Evolutionary conservation across 495 filamentous ascomycete species (phyloP), one percentile per base, ranked within the genome.

Genomic region (Podospora didyma): DNA sequence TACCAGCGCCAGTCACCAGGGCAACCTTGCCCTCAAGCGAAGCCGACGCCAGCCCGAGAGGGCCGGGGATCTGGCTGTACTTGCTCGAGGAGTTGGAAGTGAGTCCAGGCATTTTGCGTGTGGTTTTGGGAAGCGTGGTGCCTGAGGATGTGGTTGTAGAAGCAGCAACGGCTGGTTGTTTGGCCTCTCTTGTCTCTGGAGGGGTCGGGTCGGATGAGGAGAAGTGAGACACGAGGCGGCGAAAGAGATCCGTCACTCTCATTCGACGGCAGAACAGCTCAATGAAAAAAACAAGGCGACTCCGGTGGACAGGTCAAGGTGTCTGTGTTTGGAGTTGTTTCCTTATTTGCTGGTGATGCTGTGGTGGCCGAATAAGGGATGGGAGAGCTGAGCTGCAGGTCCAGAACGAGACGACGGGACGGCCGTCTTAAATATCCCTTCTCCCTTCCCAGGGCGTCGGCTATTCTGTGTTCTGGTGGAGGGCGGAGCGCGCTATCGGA

Each of bases 11-110:
- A 2, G 75, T 79, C 1, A 79, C 75, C 3, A 79, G 68, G 19
- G 75, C 78, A 26, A 80, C 76, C 69, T 81, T 81, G 58, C 77
- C 78, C 46, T 70, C 69, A 9, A 81, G 69, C 26, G 76, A 77
- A 31, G 78, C 76, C 44, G 73, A 71, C 6, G 68, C 74, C 51
- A 78, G 59, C 23, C 78, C 78, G 16, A 81, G 67, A 46, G 78
- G 73, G 17, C 78, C 81, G 9, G 76, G 75, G 60, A 78, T 75
- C 35, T 63, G 57, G 60, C 75, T 73, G 56, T 72, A 74, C 64
- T 72, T 74, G 65, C 69, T 70, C 20, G 49, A 17, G 50, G 23
- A 28, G 47, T 46, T 49, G 31, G 59, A 62, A 41, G 69, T 68
- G 23, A 67, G 37, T 42, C 70, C 67, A 59, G 75, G 69, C 75